Conservation (phyloP, 2,329 filamentous ascomycete species). For the Fusarium denticulatum region DNA sequence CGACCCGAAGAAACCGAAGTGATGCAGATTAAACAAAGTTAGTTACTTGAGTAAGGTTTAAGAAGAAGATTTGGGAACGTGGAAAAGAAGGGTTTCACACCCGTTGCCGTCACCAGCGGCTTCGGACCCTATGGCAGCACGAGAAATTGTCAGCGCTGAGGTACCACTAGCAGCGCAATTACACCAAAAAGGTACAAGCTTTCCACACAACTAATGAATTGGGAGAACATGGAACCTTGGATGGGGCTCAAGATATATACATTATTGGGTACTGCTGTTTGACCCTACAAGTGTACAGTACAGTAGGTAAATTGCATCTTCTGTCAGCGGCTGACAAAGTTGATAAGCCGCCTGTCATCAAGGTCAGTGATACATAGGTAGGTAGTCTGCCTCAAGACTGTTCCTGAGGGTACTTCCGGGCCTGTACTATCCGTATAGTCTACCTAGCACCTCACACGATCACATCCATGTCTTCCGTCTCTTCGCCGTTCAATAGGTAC, state of each 20-base stretch:
- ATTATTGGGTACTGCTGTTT: constrained; percentile 10
- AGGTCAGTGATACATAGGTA: background rate
- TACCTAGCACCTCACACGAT: background rate
- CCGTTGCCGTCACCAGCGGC: constrained; percentile 39
- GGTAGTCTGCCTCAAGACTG: background rate
- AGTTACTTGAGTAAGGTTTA: constrained; percentile 8
- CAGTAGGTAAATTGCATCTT: background rate
- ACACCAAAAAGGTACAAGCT: constrained; percentile 16
- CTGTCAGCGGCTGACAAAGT: constrained; percentile 13
- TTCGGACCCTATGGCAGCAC: constrained; percentile 44
- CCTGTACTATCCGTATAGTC: background rate
- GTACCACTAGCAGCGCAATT: constrained; percentile 18
- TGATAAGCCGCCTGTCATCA: background rate
- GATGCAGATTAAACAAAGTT: background rate
- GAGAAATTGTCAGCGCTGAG: constrained; percentile 43
- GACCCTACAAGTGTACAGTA: background rate
- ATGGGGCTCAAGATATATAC: constrained; percentile 12
- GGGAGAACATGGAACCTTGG: background rate
- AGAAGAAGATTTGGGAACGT: constrained; percentile 20
- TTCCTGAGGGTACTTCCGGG: constrained; percentile 5
- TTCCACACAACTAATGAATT: background rate
- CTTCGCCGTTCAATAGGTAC: background rate
- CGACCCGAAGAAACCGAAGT: background rate
- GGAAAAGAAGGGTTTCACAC: constrained; percentile 33
- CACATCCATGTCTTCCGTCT: background rate